These are phyloP conservation scores for Hygrophorus russula DNA, from an alignment of 768 basidiomycete genomes.

Conservation along the genomic window DNA sequence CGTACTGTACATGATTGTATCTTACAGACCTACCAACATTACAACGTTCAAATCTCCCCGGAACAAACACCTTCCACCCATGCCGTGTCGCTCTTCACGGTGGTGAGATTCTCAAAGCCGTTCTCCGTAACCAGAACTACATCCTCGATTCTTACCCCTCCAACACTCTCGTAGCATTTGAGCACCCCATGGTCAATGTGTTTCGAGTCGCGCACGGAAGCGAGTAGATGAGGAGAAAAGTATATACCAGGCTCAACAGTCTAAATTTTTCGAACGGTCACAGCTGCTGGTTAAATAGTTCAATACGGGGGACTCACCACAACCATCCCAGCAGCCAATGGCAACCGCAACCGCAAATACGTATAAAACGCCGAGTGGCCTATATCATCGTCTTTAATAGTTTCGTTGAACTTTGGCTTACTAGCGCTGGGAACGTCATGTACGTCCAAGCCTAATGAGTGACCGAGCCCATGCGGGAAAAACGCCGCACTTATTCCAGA, in stretches of 20 bases:
- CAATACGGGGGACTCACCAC: constrained; percentile 43
- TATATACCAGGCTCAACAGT: constrained; percentile 90
- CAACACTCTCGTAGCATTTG: constrained; percentile 64
- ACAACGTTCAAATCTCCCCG: constrained; percentile 30
- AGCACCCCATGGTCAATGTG: constrained; percentile 64
- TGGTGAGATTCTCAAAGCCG: constrained; percentile 79
- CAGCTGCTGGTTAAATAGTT: constrained; percentile 3
- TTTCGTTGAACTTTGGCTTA: constrained; percentile 52
- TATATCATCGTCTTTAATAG: constrained; percentile 25
- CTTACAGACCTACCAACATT: neutral
- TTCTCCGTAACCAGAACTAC: constrained; percentile 67
- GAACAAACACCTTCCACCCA: constrained; percentile 81
- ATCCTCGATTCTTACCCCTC: constrained; percentile 92
- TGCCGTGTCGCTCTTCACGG: constrained; percentile 67
- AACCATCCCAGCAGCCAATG: constrained; percentile 72
- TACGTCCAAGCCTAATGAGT: constrained; percentile 88
- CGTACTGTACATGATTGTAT: too few species aligned
- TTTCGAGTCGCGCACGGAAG: constrained; percentile 46
- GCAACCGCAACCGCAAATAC: constrained; percentile 69
- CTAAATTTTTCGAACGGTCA: constrained; percentile 20
- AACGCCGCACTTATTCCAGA: constrained; percentile 77
- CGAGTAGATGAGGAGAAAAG: constrained; percentile 73
- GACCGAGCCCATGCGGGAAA: constrained; percentile 91
- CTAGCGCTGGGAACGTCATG: constrained; percentile 85
- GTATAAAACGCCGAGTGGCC: constrained; percentile 62